Evolutionary conservation across 768 basidiomycete genomes (phyloP).

Genomic region (Amanita subjunquillea): DNA sequence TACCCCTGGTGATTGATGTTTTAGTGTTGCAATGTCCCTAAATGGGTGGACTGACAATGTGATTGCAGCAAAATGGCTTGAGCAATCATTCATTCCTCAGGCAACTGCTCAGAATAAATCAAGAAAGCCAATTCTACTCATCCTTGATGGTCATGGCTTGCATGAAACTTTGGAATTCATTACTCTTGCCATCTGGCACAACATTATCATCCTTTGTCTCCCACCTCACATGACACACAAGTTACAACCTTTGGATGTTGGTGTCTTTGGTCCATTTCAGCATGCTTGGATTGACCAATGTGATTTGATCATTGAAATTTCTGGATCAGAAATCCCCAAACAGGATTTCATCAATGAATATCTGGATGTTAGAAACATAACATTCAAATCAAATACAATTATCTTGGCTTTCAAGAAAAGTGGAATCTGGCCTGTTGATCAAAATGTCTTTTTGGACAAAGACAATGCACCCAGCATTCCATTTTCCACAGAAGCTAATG

Average conservation of each 20-base stretch:
- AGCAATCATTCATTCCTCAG: not conserved
- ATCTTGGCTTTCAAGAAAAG: not conserved
- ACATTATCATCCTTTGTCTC: slow-evolving; percentile 17
- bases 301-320: too few relatives aligned
- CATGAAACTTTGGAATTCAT: not conserved
- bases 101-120: not conserved
- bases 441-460: not conserved
- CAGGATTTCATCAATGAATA: not conserved
- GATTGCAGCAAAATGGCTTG: not conserved
- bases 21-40: not conserved
- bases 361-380: not conserved
- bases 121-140: not conserved
- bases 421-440: not conserved
- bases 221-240: slow-evolving; percentile 32
- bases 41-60: not conserved
- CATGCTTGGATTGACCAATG: too few relatives aligned
- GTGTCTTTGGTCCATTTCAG: slow-evolving; percentile 22
- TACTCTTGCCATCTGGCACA: not conserved
- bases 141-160: not conserved
- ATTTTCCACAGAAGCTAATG: too few relatives aligned
- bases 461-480: not conserved
- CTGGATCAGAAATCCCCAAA: slow-evolving; percentile 14
- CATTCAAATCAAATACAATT: slow-evolving; percentile 13
- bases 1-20: too few relatives aligned
- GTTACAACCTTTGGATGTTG: slow-evolving; percentile 35